Conservation (phyloP, 1,284 basidiomycete genomes). For the Cerrena zonata region DNA sequence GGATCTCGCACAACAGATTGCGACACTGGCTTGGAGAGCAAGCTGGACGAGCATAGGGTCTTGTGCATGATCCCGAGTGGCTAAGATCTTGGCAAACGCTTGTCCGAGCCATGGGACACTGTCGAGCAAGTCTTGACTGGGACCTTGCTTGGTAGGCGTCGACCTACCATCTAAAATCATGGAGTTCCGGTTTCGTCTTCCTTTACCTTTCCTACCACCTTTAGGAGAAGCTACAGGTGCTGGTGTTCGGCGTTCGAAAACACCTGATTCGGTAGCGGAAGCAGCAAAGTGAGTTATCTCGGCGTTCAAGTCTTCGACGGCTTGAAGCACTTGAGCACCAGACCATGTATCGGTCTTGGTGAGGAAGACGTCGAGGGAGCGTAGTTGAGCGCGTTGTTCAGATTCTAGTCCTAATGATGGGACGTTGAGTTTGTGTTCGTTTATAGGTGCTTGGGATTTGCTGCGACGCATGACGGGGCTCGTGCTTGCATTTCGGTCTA, state of each 20-base stretch:
- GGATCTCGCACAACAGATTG: constrained; percentile 59
- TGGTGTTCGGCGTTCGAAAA: constrained; percentile 15
- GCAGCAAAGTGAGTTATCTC: constrained; percentile 74
- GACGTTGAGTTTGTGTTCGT: constrained; percentile 2
- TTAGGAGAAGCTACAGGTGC: constrained; percentile 22
- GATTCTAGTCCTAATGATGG: constrained; percentile 28
- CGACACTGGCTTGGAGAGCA: constrained; percentile 63
- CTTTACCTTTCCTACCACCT: constrained; percentile 13
- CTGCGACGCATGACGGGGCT: constrained; percentile 1
- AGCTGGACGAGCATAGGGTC: constrained; percentile 71
- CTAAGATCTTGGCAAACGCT: constrained; percentile 52
- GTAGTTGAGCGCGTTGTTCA: constrained; percentile 38
- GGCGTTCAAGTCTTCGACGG: constrained; percentile 72
- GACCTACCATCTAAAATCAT: constrained; percentile 20
- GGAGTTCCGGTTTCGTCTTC: constrained; percentile 11
- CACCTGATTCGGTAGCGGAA: constrained; percentile 58
- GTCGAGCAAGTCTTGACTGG: constrained; percentile 41
- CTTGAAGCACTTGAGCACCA: constrained; percentile 68
- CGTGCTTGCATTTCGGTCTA: neutral
- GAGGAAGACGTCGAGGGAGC: constrained; percentile 58
- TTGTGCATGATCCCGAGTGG: constrained; percentile 59
- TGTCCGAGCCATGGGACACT: constrained; percentile 55
- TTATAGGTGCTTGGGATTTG: constrained; percentile 6
- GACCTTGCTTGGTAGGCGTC: constrained; percentile 12
- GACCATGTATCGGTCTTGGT: constrained; percentile 71